Conservation (phyloP, 768 basidiomycete genomes). For the Psilocybe cubensis region DNA sequence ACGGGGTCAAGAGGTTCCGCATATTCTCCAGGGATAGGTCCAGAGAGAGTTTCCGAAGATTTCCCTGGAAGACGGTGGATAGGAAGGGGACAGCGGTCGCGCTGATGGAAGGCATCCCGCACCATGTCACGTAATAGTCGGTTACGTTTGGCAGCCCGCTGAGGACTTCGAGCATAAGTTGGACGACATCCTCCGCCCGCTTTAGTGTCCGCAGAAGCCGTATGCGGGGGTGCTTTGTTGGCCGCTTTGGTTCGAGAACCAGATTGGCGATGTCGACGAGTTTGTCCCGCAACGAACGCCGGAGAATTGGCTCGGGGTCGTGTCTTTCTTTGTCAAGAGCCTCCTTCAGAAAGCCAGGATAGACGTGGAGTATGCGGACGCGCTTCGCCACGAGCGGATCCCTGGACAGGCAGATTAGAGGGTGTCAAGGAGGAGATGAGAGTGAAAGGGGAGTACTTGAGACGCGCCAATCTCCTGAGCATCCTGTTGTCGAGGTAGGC, state of each 20-base stretch:
- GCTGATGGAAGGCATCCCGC: slow-evolving; percentile 37
- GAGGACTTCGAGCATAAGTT: slow-evolving; percentile 45
- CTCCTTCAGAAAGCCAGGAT: slow-evolving; percentile 52
- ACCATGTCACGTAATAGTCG: slow-evolving; percentile 56
- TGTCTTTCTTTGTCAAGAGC: slow-evolving; percentile 32
- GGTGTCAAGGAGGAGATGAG: neutral
- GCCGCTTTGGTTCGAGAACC: slow-evolving; percentile 32
- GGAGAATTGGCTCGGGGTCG: slow-evolving; percentile 12
- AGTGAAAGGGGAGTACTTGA: slow-evolving; percentile 32
- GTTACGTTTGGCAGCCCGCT: slow-evolving; percentile 46
- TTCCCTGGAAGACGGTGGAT: slow-evolving; percentile 36
- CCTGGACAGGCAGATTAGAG: slow-evolving; percentile 25
- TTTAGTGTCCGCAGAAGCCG: slow-evolving; percentile 31
- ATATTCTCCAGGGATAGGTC: slow-evolving; percentile 49
- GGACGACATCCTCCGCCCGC: slow-evolving; percentile 41
- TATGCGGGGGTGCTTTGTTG: slow-evolving; percentile 28
- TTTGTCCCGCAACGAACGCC: slow-evolving; percentile 31
- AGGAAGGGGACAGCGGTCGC: slow-evolving; percentile 33
- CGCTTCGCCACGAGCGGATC: slow-evolving; percentile 52
- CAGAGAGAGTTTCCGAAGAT: slow-evolving; percentile 43
- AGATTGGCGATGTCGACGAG: slow-evolving; percentile 37
- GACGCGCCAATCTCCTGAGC: slow-evolving; percentile 41
- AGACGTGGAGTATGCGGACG: slow-evolving; percentile 50
- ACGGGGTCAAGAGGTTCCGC: slow-evolving; percentile 33
- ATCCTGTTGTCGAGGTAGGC: slow-evolving; percentile 50